Evolutionary conservation across 305 asterid species (phyloP), one percentile per base, ranked within the genome.

Genomic region (Fraxinus albicans): DNA sequence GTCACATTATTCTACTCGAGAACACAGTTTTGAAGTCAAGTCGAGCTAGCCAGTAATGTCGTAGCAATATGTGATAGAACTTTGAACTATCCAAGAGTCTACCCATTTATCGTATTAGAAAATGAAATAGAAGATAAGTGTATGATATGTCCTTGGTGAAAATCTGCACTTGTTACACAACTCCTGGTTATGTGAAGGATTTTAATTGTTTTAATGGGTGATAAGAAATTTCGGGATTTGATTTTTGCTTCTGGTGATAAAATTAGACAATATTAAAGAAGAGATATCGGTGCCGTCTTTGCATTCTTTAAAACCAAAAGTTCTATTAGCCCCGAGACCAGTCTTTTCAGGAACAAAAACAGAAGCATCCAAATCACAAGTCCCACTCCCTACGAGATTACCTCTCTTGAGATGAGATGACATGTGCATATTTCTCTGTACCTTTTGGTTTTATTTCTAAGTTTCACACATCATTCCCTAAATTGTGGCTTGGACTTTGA

Each of bases 401-500:
- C 65, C 65, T 0, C 65, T n/a, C 67, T 55, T 50, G 60, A 44
- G 53, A 44, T 50, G 63, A 50, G 63, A 50, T 50, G 63, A 50
- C 63, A 17, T 50, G 21, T 50, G 17, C 8, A 50, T 55, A 8
- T 53, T 55, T n/a, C 67, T 6, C 0, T n/a, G 67, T n/a, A 44
- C 67, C 67, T 19, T 55, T 55, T 5, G 25, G 9, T n/a, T 55
- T 55, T 55, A 2, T 55, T 55, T 55, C 67, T 55, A 50, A 2
- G 9, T 72, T 72, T 72, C 23, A 33, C 23, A 72, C 67, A 55
- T 0, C 42, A 72, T 72, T 83, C 89, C 91, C 80, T 42, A 77
- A 81, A 78, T 85, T 83, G 70, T 73, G 91, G 89, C 83, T 88
- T 88, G 80, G 88, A 88, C 89, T 88, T 88, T 85, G 90, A 88